Base-by-base conservation (phyloP, 148 eudicot genomes). In the Fagopyrum tataricum region DNA sequence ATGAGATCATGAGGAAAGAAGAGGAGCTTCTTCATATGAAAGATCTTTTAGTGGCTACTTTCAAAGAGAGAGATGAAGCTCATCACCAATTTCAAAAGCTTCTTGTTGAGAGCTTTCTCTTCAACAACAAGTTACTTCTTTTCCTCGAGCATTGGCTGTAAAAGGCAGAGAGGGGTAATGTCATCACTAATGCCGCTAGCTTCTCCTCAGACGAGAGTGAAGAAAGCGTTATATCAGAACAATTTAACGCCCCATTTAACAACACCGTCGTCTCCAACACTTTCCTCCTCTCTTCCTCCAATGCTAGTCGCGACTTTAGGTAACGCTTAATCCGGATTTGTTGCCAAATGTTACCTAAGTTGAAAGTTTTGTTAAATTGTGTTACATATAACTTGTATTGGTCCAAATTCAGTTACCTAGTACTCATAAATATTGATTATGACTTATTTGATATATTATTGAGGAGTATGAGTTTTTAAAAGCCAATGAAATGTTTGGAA, bases 51-150 rank as follows among this genome's bases (percentile, higher is more conserved):
- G 66, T 89, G 47, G 75, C 75, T 51, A 79, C 88, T 3, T 79
- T 85, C 51, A 84, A 86, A 46, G 98, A 93, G 59, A 83, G 91
- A 74, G 91, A 93, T 76, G 93, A 90, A 78, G 89, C 89, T 67
- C 82, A 84, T n/a, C 77, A 80, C 8, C 89, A 87, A 74, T 79
- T 80, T 81, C 88, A 85, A 15, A 77, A 67, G 56, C 77, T 90
- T 43, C 72, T 46, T 59, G 15, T 87, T 47, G 89, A 92, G 52
- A 92, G 20, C 26, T 79, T 62, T 18, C 75, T 7, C 70, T 88
- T 21, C 97, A 85, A 48, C 90, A 83, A 71, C 80, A 48, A 5
- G 39, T 15, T 21, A 52, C 76, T 24, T 39, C 75, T 49, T 59
- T 78, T 4, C n/a, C 58, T 15, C 18, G 15, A 46, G 21, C 47